Conservation (phyloP, 1,284 basidiomycete species). For the Pyrrhoderma noxium region DNA sequence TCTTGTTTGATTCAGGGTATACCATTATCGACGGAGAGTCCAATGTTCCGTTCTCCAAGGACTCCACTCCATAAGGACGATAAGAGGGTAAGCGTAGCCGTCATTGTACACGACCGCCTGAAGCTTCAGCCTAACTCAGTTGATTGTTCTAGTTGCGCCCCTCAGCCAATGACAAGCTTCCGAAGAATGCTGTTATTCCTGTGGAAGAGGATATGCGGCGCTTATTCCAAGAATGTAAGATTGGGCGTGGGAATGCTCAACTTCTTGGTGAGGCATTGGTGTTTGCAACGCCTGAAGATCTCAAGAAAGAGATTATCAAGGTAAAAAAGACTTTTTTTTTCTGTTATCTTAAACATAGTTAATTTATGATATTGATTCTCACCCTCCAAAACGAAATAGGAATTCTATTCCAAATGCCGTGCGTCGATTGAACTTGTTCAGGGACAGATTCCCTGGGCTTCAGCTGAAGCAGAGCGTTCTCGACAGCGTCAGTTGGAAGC, state of each 20-base stretch:
- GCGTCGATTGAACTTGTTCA: conserved; percentile 67
- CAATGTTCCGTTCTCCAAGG: conserved; percentile 11
- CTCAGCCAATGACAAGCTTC: conserved; percentile 34
- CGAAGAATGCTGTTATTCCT: conserved; percentile 54
- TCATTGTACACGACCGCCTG: too few relatives aligned
- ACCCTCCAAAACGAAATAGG: conserved; percentile 33
- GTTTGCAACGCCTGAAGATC: conserved; percentile 57
- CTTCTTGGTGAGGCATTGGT: conserved; percentile 59
- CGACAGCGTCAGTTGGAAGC: conserved; percentile 26
- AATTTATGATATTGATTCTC: neutral
- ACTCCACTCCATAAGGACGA: neutral
- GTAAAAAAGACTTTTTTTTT: conserved; percentile 31
- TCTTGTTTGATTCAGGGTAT: conserved; percentile 7
- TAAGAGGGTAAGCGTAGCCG: neutral
- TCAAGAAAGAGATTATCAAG: conserved; percentile 55
- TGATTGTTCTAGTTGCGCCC: conserved; percentile 16
- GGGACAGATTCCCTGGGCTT: conserved; percentile 75
- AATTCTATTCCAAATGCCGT: conserved; percentile 65
- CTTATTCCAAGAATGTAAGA: conserved; percentile 71
- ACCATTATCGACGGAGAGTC: conserved; percentile 8
- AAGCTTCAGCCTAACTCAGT: neutral
- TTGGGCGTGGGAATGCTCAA: conserved; percentile 64
- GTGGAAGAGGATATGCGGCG: conserved; percentile 70
- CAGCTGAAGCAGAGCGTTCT: conserved; percentile 62
- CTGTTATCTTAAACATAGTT: neutral